phyloP scores from a whole-genome alignment of 306 rosid genomes.

The peach (Prunus persica) region DNA sequence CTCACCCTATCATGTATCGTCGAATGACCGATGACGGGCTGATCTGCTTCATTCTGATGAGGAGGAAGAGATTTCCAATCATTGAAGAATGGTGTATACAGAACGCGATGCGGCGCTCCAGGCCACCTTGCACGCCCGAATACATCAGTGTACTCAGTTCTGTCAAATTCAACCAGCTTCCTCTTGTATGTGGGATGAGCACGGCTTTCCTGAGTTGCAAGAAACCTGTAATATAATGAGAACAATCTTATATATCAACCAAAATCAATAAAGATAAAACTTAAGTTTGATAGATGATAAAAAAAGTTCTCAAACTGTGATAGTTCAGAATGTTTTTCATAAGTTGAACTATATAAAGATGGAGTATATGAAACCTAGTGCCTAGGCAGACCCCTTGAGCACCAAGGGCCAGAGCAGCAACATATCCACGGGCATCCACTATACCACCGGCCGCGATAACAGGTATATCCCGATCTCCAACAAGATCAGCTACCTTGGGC shows the following conservation, averaged over 20 bases:
- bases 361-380: slow-evolving; percentile 54
- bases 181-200: slow-evolving; percentile 82
- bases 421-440: slow-evolving; percentile 77
- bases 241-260: not conserved
- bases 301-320: no score
- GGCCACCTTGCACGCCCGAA: slow-evolving; percentile 93
- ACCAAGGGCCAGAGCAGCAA: slow-evolving; percentile 89
- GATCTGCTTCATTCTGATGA: slow-evolving; percentile 53
- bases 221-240: slow-evolving; percentile 50
- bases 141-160: slow-evolving; percentile 63
- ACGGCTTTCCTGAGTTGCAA: slow-evolving; percentile 81
- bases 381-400: slow-evolving; percentile 75
- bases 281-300: no score
- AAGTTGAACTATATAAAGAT: not conserved
- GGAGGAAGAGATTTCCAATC: slow-evolving; percentile 64
- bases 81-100: slow-evolving; percentile 64
- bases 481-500: slow-evolving; percentile 79
- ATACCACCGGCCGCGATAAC: slow-evolving; percentile 86
- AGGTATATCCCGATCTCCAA: slow-evolving; percentile 58
- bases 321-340: no score
- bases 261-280: not conserved
- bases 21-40: slow-evolving; percentile 68
- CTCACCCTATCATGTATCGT: slow-evolving; percentile 69
- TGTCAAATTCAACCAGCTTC: slow-evolving; percentile 56
- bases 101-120: slow-evolving; percentile 70